Conservation (phyloP, 2,329 filamentous ascomycete species). For the Arthrobotrys musiformis region DNA sequence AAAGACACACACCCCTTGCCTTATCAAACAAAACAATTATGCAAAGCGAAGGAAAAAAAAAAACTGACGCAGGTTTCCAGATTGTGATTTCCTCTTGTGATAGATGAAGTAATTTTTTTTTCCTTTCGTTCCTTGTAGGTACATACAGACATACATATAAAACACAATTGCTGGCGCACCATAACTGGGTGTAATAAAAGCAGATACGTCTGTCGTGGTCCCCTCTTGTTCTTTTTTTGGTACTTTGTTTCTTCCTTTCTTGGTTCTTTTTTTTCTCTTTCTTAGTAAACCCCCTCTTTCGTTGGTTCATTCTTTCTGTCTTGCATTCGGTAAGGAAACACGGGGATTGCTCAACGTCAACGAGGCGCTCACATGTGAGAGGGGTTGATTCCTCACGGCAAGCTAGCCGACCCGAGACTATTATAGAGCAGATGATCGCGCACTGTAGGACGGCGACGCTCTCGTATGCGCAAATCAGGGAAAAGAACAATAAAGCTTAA, state of each 20-base stretch:
- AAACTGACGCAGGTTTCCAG: constrained; percentile 21
- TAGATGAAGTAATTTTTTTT: constrained; percentile 32
- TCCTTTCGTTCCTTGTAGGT: constrained; percentile 13
- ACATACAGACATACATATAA: constrained; percentile 32
- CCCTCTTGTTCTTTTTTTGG: constrained; percentile 32
- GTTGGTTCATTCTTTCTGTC: not conserved
- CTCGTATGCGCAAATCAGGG: constrained; percentile 27
- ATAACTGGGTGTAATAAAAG: constrained; percentile 48
- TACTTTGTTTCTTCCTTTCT: constrained; percentile 21
- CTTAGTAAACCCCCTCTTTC: not conserved
- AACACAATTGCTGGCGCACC: constrained; percentile 51
- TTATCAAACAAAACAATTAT: constrained; percentile 12
- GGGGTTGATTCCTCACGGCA: constrained; percentile 11
- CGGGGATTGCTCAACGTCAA: not conserved
- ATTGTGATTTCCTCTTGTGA: constrained; percentile 14
- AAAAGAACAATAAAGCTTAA: constrained; percentile 22
- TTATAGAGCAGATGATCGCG: constrained; percentile 52
- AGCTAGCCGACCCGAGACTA: constrained; percentile 17
- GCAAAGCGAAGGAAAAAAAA: not conserved
- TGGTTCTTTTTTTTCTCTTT: not conserved
- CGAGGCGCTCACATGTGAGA: constrained; percentile 14
- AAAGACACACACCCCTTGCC: constrained; percentile 15
- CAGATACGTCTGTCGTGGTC: constrained; percentile 49
- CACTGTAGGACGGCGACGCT: constrained; percentile 45
- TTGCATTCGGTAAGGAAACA: constrained; percentile 8